Evolutionary conservation across 2,329 filamentous ascomycete species (phyloP), one percentile per base, ranked within the genome.

Genomic region (Neurospora sp.): DNA sequence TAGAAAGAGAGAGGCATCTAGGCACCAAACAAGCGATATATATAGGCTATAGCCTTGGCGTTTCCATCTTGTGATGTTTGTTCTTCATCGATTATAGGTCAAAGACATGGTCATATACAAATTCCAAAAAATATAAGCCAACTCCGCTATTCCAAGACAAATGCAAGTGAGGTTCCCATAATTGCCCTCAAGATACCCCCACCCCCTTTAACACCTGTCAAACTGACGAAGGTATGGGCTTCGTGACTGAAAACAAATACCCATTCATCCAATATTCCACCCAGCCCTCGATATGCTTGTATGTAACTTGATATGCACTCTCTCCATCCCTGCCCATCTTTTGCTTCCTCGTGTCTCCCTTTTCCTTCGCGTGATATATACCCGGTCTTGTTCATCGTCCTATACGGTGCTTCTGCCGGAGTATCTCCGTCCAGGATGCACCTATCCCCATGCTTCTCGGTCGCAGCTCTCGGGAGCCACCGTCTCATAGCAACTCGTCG

Each of bases 401-500:
- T 46, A 46, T 23, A 23, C 43, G 43, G 43, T 52, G 19, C 19
- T 52, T 52, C 19, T 52, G 10, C 19, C 43, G 19, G 19, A 11
- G 19, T 28, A 23, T 52, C 43, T 52, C 4, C 19, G 43, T 15
- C 19, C 19, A 7, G 43, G 43, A 15, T 15, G 43, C 10, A 23
- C 19, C 43, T 23, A 28, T 23, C 19, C 19, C 11, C 19, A 23
- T 52, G 23, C 19, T 23, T 23, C 19, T 52, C 43, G 52, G 23
- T 8, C 11, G 52, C 52, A 33, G 15, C 13, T 33, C 13, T 33
- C 52, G 52, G 28, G 52, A 62, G 52, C 23, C 23, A 33, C 23
- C 13, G 13, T 4, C 28, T 62, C 52, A 85, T 66, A 86, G 75
- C 71, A 97, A 83, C 78, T 96, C 92, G 79, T 97, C 93, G 66